A percentile compares a stretch with the other conserved stretches of the same genome.
phyloP scores from a whole-genome alignment of 768 basidiomycete genomes.

The Podaxis sp. region DNA sequence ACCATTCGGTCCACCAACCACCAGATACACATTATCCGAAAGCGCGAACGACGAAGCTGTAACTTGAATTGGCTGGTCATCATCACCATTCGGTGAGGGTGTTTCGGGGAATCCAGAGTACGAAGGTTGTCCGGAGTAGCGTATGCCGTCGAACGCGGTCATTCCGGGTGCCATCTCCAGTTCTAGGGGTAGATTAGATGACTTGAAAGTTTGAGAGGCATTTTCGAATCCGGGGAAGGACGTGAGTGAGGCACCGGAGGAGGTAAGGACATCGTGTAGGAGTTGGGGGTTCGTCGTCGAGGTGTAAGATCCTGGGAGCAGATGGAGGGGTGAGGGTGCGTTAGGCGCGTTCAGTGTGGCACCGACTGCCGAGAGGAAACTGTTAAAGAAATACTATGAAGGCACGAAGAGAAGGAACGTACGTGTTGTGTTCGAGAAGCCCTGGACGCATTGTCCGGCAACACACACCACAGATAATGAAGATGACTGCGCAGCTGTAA shows the following conservation, averaged over 20 bases:
- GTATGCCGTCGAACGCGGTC: slow-evolving; percentile 56
- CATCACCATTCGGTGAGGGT: slow-evolving; percentile 34
- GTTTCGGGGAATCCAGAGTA: slow-evolving; percentile 55
- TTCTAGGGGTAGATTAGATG: slow-evolving; percentile 63
- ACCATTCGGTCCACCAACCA: slow-evolving; percentile 45
- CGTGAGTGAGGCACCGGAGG: slow-evolving; percentile 56
- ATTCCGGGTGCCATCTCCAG: slow-evolving; percentile 67
- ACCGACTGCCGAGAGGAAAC: slow-evolving; percentile 50
- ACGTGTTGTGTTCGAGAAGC: slow-evolving; percentile 73
- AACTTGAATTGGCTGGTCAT: slow-evolving; percentile 50
- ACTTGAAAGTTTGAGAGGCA: slow-evolving; percentile 16
- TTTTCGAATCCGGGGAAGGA: slow-evolving; percentile 65
- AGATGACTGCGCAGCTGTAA: slow-evolving; percentile 50
- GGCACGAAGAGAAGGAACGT: slow-evolving; percentile 17
- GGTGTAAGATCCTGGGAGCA: slow-evolving; percentile 78
- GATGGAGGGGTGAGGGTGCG: slow-evolving; percentile 49
- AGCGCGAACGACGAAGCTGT: slow-evolving; percentile 62
- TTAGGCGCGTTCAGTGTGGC: slow-evolving; percentile 59
- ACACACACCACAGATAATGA: slow-evolving; percentile 60
- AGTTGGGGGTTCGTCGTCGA: slow-evolving; percentile 69
- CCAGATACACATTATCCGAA: slow-evolving; percentile 68
- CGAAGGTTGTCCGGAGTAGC: slow-evolving; percentile 64
- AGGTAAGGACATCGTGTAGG: slow-evolving; percentile 65
- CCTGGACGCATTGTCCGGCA: slow-evolving; percentile 88
- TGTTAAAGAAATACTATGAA: slow-evolving; percentile 2